These are phyloP conservation scores for Eucalyptus erythrocorys DNA, from an alignment of 345 rosid species.

Conservation along the genomic window DNA sequence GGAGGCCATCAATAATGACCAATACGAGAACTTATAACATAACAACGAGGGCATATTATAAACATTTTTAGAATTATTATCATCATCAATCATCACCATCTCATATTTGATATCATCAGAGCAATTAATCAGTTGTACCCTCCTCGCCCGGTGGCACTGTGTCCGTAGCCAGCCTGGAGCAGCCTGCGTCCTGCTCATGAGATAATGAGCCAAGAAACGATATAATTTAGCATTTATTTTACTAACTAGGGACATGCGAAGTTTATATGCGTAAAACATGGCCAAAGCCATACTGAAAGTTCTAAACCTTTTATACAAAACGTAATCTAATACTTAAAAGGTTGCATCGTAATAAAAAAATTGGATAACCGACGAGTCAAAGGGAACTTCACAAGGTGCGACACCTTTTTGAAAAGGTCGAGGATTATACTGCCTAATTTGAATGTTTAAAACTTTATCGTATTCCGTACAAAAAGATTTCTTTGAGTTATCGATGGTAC, in stretches of 20 bases:
- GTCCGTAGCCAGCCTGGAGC: not conserved
- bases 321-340: not conserved
- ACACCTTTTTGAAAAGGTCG: not conserved
- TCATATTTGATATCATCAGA: not conserved
- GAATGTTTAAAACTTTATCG: not conserved
- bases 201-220: not conserved
- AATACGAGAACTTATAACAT: not conserved
- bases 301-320: not conserved
- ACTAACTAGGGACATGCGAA: not conserved
- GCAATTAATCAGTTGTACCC: not conserved
- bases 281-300: not conserved
- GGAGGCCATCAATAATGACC: not conserved
- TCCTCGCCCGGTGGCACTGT: not conserved
- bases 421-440: not conserved
- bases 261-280: not conserved
- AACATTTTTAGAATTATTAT: not conserved
- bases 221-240: not conserved
- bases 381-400: not conserved
- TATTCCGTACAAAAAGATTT: not conserved
- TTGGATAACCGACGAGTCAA: not conserved
- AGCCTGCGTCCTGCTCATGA: not conserved
- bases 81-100: not conserved
- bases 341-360: not conserved
- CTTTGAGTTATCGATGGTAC: not conserved
- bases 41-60: not conserved